Evolutionary conservation across 2,329 filamentous ascomycete genomes (phyloP).

Genomic region (Alternaria arbusti): DNA sequence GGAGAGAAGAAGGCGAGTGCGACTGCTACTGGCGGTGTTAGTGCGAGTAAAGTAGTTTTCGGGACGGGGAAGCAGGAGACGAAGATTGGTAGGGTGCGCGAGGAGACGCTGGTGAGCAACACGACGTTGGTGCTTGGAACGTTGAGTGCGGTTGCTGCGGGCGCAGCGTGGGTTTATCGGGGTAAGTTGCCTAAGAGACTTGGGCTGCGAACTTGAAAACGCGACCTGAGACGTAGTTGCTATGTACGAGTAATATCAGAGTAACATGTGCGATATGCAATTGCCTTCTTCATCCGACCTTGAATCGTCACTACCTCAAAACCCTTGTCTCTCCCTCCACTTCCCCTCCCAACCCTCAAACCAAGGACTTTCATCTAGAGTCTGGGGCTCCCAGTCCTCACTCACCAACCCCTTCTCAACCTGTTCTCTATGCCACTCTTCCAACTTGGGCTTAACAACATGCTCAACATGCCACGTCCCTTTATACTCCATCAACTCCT

Average conservation of each 20-base stretch:
- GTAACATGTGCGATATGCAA: neutral
- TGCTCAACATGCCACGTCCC: constrained; percentile 81
- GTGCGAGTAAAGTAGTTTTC: constrained; percentile 42
- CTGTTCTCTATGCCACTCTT: constrained; percentile 71
- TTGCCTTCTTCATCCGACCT: neutral
- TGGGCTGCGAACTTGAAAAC: constrained; percentile 1
- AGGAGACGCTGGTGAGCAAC: constrained; percentile 54
- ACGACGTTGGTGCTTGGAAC: constrained; percentile 44
- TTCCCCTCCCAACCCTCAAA: constrained; percentile 79
- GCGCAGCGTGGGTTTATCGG: constrained; percentile 40
- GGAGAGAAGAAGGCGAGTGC: neutral
- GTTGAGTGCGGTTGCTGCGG: constrained; percentile 46
- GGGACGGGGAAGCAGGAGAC: constrained; percentile 42
- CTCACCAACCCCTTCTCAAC: constrained; percentile 65
- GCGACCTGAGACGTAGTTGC: neutral
- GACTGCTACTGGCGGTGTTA: constrained; percentile 9
- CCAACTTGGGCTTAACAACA: constrained; percentile 69
- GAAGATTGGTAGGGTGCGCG: constrained; percentile 52
- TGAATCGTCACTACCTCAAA: constrained; percentile 38
- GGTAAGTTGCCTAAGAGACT: constrained; percentile 19
- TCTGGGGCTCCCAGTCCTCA: constrained; percentile 69
- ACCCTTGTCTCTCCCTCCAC: constrained; percentile 71
- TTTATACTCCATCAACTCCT: constrained; percentile 78
- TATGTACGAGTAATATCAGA: neutral
- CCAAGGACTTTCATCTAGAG: constrained; percentile 76